Conservation (phyloP, 2,329 filamentous ascomycete species). For the Colletotrichum horii region DNA sequence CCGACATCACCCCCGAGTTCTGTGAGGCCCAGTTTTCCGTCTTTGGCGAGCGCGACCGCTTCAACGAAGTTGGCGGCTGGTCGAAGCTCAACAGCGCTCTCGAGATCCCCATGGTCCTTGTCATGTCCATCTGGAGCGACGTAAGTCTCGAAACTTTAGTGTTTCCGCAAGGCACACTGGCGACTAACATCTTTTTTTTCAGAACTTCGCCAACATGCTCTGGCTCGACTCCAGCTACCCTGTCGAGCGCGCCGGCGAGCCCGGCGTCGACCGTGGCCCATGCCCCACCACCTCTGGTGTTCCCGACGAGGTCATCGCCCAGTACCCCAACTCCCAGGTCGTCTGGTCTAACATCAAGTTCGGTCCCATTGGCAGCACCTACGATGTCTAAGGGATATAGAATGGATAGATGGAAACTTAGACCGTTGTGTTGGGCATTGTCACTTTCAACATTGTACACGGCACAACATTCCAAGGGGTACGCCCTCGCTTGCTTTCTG, state of each 20-base stretch:
- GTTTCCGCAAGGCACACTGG: fast-evolving
- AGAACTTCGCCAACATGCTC: constrained; percentile 64
- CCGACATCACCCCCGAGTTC: constrained; percentile 59
- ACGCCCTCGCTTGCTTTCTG: not conserved
- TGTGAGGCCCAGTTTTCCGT: constrained; percentile 59
- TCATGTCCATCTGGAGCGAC: constrained; percentile 67
- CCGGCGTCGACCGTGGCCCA: constrained; percentile 50
- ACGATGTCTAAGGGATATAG: not conserved
- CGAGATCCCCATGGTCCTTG: constrained; percentile 63
- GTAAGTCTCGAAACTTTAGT: constrained; percentile 10
- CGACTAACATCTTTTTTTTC: no score
- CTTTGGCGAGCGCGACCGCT: constrained; percentile 58
- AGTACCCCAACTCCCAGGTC: constrained; percentile 43
- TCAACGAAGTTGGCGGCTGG: constrained; percentile 58
- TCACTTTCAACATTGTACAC: not conserved
- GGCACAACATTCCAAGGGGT: not conserved
- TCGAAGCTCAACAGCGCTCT: constrained; percentile 58
- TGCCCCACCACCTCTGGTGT: constrained; percentile 49
- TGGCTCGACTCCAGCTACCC: constrained; percentile 68
- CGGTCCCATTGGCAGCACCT: constrained; percentile 51
- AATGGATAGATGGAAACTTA: not conserved
- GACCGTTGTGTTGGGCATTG: not conserved
- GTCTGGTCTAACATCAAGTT: constrained; percentile 55
- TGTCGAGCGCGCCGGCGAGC: constrained; percentile 27
- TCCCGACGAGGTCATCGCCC: constrained; percentile 46